A percentile compares a stretch with the other conserved stretches of the same genome.
Conservation (phyloP, 495 filamentous ascomycete genomes). For the Aspergillus egyptiacus region DNA sequence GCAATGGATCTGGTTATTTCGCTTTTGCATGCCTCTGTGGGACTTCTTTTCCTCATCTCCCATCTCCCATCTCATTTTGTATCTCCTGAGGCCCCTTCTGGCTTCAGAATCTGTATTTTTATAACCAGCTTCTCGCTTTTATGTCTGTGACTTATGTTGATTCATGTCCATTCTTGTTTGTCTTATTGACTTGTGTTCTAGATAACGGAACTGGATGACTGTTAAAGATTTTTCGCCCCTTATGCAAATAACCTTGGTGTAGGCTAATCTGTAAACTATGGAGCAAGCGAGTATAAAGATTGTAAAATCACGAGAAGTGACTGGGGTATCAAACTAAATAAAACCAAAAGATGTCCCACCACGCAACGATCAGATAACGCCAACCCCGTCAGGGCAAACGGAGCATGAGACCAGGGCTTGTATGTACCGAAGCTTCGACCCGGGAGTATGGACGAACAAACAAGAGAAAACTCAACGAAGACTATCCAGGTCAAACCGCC, state of each 20-base stretch:
- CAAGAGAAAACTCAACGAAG: not conserved
- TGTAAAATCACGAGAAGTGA: not conserved
- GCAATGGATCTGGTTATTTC: conserved; percentile 6
- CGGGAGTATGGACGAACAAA: too few relatives aligned
- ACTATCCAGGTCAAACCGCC: not conserved
- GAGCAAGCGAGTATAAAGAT: not conserved
- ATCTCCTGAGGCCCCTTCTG: conserved; percentile 25
- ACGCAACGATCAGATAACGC: not conserved
- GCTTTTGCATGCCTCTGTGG: conserved; percentile 9
- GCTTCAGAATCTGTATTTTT: conserved; percentile 42
- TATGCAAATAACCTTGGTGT: too few relatives aligned
- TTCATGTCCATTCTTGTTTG: conserved; percentile 18
- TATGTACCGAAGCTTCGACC: too few relatives aligned
- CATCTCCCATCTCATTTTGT: conserved; percentile 15
- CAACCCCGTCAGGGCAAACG: too few relatives aligned
- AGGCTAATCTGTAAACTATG: not conserved
- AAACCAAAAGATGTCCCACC: not conserved
- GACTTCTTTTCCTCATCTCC: conserved; percentile 12
- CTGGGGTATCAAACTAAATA: conserved; percentile 10
- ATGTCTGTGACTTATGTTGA: conserved; percentile 16
- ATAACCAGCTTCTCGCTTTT: conserved; percentile 25
- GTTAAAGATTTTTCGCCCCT: not conserved
- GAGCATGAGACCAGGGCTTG: too few relatives aligned
- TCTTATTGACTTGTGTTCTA: conserved; percentile 28
- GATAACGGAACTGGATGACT: conserved; percentile 30